A percentile compares a stretch with the other conserved stretches of the same genome.
phyloP scores from a whole-genome alignment of 108 stramenopile species.

The Cyclostephanos invisitatus region DNA sequence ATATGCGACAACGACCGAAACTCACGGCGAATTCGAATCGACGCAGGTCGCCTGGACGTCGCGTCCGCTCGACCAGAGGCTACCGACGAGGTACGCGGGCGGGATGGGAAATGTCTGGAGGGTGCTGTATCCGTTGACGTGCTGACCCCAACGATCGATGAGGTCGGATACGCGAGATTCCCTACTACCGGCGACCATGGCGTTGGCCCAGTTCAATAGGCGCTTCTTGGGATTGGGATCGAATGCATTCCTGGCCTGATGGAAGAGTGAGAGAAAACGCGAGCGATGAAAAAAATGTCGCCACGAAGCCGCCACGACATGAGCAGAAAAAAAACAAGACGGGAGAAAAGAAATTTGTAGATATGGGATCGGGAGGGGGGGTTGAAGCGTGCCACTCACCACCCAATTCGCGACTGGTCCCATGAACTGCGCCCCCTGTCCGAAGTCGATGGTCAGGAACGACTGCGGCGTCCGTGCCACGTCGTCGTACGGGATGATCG shows the following conservation, averaged over 20 bases:
- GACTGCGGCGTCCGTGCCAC: too few species aligned
- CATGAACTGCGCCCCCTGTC: slow-evolving; percentile 6
- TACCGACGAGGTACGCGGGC: slow-evolving; percentile 4
- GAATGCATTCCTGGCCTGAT: neutral
- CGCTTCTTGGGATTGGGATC: neutral
- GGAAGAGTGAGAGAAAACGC: neutral
- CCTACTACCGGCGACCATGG: slow-evolving; percentile 2
- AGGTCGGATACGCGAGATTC: neutral
- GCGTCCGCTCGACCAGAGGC: slow-evolving; percentile 5
- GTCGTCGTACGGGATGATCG: too few species aligned
- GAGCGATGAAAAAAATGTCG: neutral
- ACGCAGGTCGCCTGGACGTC: neutral
- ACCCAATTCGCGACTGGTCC: neutral
- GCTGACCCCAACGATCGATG: neutral
- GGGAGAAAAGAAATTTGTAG: too few species aligned
- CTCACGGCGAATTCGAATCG: neutral
- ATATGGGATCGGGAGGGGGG: too few species aligned
- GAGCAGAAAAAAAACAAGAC: too few species aligned
- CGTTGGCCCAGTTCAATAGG: slow-evolving; percentile 2
- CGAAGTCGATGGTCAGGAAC: neutral
- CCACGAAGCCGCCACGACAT: too few species aligned
- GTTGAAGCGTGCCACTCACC: neutral
- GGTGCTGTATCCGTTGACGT: slow-evolving; percentile 2
- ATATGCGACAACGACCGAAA: neutral
- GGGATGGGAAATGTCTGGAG: slow-evolving; percentile 1